These are phyloP conservation scores for Pseudocercospora vitis DNA, from an alignment of 2,329 filamentous ascomycete species.

Conservation along the genomic window DNA sequence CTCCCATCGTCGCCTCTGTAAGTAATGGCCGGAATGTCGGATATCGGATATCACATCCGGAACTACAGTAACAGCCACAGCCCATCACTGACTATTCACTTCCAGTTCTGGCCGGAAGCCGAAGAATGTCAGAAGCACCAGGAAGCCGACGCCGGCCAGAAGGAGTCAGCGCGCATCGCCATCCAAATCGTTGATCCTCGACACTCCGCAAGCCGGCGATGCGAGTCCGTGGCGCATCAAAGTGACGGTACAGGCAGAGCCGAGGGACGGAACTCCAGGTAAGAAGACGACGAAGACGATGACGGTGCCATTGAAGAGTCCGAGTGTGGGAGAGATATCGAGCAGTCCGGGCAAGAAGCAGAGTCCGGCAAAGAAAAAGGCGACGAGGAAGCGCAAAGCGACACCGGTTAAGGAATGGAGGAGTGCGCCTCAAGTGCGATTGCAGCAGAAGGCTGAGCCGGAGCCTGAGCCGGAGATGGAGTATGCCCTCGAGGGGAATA, in stretches of 20 bases:
- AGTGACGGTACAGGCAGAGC: constrained; percentile 52
- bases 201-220: constrained; percentile 41
- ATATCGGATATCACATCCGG: too few species aligned
- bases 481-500: neutral
- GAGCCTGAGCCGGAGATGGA: constrained; percentile 2
- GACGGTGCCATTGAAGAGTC: constrained; percentile 45
- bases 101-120: constrained; percentile 16
- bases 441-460: constrained; percentile 6
- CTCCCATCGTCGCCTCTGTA: constrained; percentile 38
- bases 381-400: constrained; percentile 34
- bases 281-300: constrained; percentile 35
- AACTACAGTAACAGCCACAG: too few species aligned
- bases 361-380: neutral
- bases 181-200: constrained; percentile 48
- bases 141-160: constrained; percentile 14
- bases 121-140: neutral
- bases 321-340: constrained; percentile 14
- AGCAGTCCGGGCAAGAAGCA: constrained; percentile 26
- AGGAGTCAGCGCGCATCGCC: constrained; percentile 37
- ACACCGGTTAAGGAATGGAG: constrained; percentile 28
- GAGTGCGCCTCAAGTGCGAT: constrained; percentile 7
- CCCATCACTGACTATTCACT: too few species aligned
- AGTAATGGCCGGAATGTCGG: too few species aligned
- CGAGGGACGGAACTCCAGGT: constrained; percentile 32
- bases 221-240: constrained; percentile 52